Evolutionary conservation across 1,284 basidiomycete species (phyloP).

Genomic region (Spongiforma sp.): DNA sequence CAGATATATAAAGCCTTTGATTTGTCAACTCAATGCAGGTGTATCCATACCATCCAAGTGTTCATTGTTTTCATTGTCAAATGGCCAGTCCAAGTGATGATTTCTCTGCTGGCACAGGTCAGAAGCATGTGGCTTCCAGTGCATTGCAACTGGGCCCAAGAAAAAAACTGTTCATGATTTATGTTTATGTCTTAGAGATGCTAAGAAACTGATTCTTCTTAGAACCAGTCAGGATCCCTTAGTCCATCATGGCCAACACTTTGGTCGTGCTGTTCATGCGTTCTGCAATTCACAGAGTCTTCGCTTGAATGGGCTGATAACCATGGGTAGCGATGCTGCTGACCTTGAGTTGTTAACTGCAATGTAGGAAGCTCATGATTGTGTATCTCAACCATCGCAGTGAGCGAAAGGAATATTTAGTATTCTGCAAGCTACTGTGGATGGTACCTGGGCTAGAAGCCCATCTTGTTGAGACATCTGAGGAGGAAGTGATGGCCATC

Average conservation of each 20-base stretch:
- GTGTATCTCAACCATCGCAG: neutral
- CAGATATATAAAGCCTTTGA: neutral
- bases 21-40: neutral
- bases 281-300: neutral
- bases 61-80: neutral
- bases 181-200: neutral
- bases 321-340: neutral
- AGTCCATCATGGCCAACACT: conserved; percentile 13
- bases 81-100: neutral
- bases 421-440: neutral
- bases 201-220: neutral
- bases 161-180: neutral
- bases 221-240: conserved; percentile 1
- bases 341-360: neutral
- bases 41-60: neutral
- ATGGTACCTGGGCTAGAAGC: neutral
- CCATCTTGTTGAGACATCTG: neutral
- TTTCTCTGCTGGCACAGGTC: neutral
- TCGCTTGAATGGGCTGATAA: neutral
- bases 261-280: conserved; percentile 10
- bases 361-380: neutral
- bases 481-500: neutral
- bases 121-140: neutral
- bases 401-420: neutral
- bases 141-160: neutral